These are phyloP conservation scores for Claviceps spartinae DNA, from an alignment of 2,329 filamentous ascomycete genomes.

Conservation along the genomic window DNA sequence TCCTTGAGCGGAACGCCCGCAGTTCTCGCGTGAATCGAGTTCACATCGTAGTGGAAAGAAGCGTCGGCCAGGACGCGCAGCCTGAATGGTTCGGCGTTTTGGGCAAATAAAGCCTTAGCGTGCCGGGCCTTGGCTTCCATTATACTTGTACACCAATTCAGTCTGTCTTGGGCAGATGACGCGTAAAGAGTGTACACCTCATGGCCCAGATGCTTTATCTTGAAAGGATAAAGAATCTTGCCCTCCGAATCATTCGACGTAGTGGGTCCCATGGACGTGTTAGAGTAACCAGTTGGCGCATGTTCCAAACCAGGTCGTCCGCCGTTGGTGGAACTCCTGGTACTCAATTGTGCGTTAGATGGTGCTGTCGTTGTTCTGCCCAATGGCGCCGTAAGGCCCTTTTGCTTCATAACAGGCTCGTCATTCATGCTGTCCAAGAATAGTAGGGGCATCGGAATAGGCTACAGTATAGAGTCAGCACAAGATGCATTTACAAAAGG, in stretches of 20 bases:
- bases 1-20: conserved; percentile 66
- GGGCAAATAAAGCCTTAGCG: conserved; percentile 72
- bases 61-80: conserved; percentile 84
- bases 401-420: conserved; percentile 74
- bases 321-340: conserved; percentile 37
- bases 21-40: conserved; percentile 45
- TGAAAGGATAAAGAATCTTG: conserved; percentile 85
- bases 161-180: conserved; percentile 55
- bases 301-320: conserved; percentile 52
- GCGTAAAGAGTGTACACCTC: conserved; percentile 89
- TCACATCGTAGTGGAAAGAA: conserved; percentile 68
- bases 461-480: conserved; percentile 27
- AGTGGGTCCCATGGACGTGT: conserved; percentile 34
- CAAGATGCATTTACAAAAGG: not conserved
- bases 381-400: conserved; percentile 54
- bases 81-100: conserved; percentile 92
- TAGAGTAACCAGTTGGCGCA: conserved; percentile 52
- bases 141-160: conserved; percentile 88
- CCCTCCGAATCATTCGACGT: conserved; percentile 57
- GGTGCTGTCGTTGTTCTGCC: conserved; percentile 46
- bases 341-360: conserved; percentile 41
- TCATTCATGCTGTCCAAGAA: conserved; percentile 88
- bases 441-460: conserved; percentile 91
- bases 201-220: conserved; percentile 86
- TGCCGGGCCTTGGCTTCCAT: conserved; percentile 90